These are phyloP conservation scores for Mycena citricolor DNA, from an alignment of 1,284 basidiomycete species.

Conservation along the genomic window DNA sequence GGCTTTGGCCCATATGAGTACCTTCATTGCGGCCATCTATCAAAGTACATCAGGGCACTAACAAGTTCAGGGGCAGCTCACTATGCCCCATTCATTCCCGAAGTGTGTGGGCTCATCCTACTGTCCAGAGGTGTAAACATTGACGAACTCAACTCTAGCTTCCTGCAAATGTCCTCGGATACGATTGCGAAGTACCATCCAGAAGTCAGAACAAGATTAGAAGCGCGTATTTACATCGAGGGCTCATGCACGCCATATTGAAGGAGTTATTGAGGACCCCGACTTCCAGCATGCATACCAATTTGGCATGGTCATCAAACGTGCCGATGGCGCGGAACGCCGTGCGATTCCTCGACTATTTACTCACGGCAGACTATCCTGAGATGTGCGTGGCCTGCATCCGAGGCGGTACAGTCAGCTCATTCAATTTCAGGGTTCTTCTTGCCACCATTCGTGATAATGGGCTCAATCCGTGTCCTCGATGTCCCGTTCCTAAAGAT, in stretches of 20 bases:
- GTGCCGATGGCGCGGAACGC: slow-evolving; percentile 28
- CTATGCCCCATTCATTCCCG: slow-evolving; percentile 27
- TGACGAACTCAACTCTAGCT: no score
- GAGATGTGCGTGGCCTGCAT: slow-evolving; percentile 31
- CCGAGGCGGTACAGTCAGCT: not conserved
- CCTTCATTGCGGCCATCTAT: no score
- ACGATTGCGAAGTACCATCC: no score
- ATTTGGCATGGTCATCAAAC: slow-evolving; percentile 31
- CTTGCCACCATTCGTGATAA: slow-evolving; percentile 34
- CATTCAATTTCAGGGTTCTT: slow-evolving; percentile 29
- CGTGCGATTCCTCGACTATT: slow-evolving; percentile 31
- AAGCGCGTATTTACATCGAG: slow-evolving; percentile 30
- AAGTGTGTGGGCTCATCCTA: no score
- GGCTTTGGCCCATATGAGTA: no score
- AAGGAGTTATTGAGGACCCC: slow-evolving; percentile 28
- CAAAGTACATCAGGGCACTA: no score
- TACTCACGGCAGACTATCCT: slow-evolving; percentile 37
- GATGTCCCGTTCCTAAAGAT: slow-evolving; percentile 31
- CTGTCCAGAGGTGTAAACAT: no score
- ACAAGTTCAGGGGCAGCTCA: slow-evolving; percentile 22
- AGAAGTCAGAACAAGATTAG: no score
- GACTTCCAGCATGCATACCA: slow-evolving; percentile 33
- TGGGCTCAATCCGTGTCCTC: slow-evolving; percentile 35
- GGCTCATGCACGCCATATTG: slow-evolving; percentile 36
- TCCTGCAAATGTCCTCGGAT: no score